Conservation (phyloP, 1,139 yeast genomes). For the Suhomyces guaymorum region DNA sequence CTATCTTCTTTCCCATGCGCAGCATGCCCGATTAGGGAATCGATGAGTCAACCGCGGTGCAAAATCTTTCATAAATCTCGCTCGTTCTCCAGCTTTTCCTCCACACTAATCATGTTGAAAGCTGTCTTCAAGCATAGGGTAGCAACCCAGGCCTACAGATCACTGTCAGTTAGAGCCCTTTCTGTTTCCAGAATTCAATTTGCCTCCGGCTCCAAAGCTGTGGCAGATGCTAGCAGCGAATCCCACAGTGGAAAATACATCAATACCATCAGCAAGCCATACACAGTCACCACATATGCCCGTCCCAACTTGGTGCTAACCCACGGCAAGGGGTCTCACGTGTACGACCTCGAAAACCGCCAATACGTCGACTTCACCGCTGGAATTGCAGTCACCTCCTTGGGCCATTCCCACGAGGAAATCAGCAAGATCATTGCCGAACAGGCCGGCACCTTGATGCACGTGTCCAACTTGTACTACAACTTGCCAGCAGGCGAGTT, state of each 20-base stretch:
- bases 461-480: constrained; percentile 82
- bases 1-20: no score
- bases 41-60: constrained; percentile 42
- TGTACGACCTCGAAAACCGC: constrained; percentile 77
- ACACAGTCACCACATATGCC: constrained; percentile 77
- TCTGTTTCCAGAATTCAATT: no score
- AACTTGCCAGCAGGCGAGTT: constrained; percentile 83
- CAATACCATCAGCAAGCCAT: constrained; percentile 45
- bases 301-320: constrained; percentile 73
- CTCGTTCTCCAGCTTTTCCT: background rate
- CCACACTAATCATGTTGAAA: no score
- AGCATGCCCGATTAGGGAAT: constrained; percentile 28
- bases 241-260: constrained; percentile 35
- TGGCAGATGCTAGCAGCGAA: constrained; percentile 21
- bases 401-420: constrained; percentile 83
- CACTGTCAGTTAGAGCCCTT: no score
- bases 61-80: constrained; percentile 21
- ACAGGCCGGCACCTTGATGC: constrained; percentile 74
- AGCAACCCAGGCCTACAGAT: no score
- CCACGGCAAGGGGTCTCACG: constrained; percentile 69
- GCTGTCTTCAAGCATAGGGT: constrained; percentile 2
- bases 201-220: no score
- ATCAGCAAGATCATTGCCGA: constrained; percentile 67
- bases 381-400: constrained; percentile 94
- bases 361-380: constrained; percentile 88